Percentiles rank a stretch among this genome's conserved stretches.
Conservation (phyloP, 2,329 filamentous ascomycete genomes). For the Pseudogymnoascus verrucosus region DNA sequence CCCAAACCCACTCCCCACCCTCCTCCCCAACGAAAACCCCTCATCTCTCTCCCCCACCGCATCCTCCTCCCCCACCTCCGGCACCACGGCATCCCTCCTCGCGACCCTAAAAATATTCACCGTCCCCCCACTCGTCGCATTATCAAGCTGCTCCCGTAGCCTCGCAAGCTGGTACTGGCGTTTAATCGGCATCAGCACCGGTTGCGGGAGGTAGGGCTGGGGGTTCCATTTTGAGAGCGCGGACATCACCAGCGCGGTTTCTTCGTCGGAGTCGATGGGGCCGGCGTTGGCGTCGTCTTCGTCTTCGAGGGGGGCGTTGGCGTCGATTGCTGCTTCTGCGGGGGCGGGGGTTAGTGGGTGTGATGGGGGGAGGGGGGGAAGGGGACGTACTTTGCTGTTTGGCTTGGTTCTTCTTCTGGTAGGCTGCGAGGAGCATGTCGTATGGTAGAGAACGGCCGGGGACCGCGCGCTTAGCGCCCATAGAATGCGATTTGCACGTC, state of each 20-base stretch:
- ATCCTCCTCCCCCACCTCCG: slow-evolving; percentile 23
- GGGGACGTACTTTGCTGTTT: slow-evolving; percentile 79
- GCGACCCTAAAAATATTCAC: slow-evolving; percentile 53
- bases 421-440: slow-evolving; percentile 80
- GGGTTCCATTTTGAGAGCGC: slow-evolving; percentile 70
- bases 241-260: slow-evolving; percentile 80
- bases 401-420: slow-evolving; percentile 97
- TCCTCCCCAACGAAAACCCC: not conserved
- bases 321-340: slow-evolving; percentile 84
- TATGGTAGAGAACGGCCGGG: slow-evolving; percentile 82
- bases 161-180: slow-evolving; percentile 55
- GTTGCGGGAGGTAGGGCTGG: slow-evolving; percentile 65
- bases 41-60: slow-evolving; percentile 1
- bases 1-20: not conserved
- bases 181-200: slow-evolving; percentile 51
- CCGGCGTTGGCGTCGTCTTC: slow-evolving; percentile 72
- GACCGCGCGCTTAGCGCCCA: slow-evolving; percentile 87
- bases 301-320: slow-evolving; percentile 83
- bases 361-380: slow-evolving; percentile 8
- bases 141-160: slow-evolving; percentile 57
- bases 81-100: slow-evolving; percentile 26
- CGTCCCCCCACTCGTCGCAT: slow-evolving; percentile 57
- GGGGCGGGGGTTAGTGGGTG: slow-evolving; percentile 17
- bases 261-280: slow-evolving; percentile 89
- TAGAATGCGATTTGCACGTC: slow-evolving; percentile 91